These are phyloP conservation scores for cucumber (Cucumis sativus) DNA, from an alignment of 306 rosid species.

Conservation along the genomic window Cucumber_9930_V3 NC_026659.2:14051501-14052000, in stretches of 20 bases:
- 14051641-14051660: slow-evolving; percentile 80
- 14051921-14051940: neutral
- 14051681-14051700: slow-evolving; percentile 59
- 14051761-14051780: neutral
- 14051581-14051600: too few species aligned
- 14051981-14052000: too few species aligned
- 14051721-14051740: neutral
- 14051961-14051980: neutral
- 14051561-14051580: too few species aligned
- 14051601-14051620: neutral
- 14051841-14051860: neutral
- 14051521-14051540: too few species aligned
- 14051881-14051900: neutral
- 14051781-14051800: neutral
- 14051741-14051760: neutral
- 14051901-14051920: neutral
- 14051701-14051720: neutral
- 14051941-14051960: neutral
- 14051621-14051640: slow-evolving; percentile 41
- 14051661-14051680: slow-evolving; percentile 61
- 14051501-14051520: too few species aligned
- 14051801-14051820: neutral
- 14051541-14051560: too few species aligned
- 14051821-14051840: neutral
- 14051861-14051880: neutral